Base-by-base conservation (phyloP, 768 basidiomycete species). In the Sporobolomyces phaffii region DNA sequence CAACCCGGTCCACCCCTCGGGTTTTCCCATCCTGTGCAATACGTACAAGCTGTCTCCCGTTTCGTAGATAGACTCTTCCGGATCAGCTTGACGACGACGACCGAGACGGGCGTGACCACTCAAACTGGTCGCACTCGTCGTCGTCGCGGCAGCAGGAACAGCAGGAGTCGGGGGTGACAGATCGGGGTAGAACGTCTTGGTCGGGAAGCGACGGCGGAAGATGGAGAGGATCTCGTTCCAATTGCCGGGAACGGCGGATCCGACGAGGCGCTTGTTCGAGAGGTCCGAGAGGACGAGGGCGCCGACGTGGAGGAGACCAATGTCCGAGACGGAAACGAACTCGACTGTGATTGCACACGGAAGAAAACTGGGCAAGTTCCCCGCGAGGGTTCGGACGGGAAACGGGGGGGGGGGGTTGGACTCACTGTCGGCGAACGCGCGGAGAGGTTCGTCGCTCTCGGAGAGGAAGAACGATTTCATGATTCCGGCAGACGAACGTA, bases 311-410 rank as follows among this genome's bases (percentile, higher is more conserved):
- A 77, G 74, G 18, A 56, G 29, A 1, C 76, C 78, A 13, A 79
- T 69, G 64, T 80, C 80, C 18, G 78, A 73, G n/a, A 80, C 80
- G 62, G 80, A 78, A 36, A 79, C 74, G 64, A 75, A 38, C 44
- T 40, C 31, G 14, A 40, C 53, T 54, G 53, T n/a, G 8, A 26
- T 3, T 7, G 5, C n/a, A 24, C 6, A 7, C 78, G 51, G 15
- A 33, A 2, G 64, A 60, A 22, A 34, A 56, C 1, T 54, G 56
- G 11, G 40, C 53, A 13, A 63, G 63, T 0, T 69, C 60, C 24
- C 72, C 20, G 40, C n/a, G n/a, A n/a, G n/a, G n/a, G n/a, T n/a
- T n/a, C n/a, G n/a, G n/a, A n/a, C n/a, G n/a, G n/a, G n/a, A n/a
- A 41, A 41, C 40, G 11, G 40, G 20, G 40, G 48, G 26, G 20